These are phyloP conservation scores for Globisporangium paddicum DNA, from an alignment of 352 stramenopile genomes.

Conservation along the genomic window DNA sequence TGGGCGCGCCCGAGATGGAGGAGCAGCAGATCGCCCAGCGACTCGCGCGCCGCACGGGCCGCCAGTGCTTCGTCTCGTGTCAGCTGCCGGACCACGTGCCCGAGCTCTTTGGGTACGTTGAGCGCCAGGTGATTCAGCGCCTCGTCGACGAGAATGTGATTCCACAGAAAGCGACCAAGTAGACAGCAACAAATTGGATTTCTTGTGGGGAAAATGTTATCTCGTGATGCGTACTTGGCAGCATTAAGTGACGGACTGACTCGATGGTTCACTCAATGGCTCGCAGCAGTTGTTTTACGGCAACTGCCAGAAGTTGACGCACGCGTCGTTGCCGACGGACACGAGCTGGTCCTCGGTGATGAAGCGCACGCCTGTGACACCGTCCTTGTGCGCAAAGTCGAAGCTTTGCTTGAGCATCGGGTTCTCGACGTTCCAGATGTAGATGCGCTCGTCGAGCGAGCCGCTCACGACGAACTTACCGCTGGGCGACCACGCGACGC, in stretches of 20 bases:
- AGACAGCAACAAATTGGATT: neutral
- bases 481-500: slow-evolving; percentile 91
- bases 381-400: slow-evolving; percentile 81
- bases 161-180: neutral
- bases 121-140: slow-evolving; percentile 52
- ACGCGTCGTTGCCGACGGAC: slow-evolving; percentile 79
- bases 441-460: slow-evolving; percentile 94
- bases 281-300: slow-evolving; percentile 13
- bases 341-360: slow-evolving; percentile 66
- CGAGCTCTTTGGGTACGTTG: slow-evolving; percentile 66
- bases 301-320: slow-evolving; percentile 75
- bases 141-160: slow-evolving; percentile 50
- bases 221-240: neutral
- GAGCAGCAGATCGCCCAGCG: slow-evolving; percentile 82
- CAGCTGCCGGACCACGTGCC: slow-evolving; percentile 67
- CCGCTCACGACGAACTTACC: slow-evolving; percentile 90
- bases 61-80: slow-evolving; percentile 81
- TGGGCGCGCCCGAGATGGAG: slow-evolving; percentile 62
- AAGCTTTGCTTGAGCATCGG: slow-evolving; percentile 61
- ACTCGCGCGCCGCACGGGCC: slow-evolving; percentile 51
- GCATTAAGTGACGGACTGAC: too few relatives aligned
- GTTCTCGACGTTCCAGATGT: slow-evolving; percentile 92
- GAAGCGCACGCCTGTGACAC: slow-evolving; percentile 71
- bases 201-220: too few relatives aligned
- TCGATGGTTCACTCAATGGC: neutral